phyloP scores from a whole-genome alignment of 2,329 filamentous ascomycete genomes.

The Alternaria consortialis region DNA sequence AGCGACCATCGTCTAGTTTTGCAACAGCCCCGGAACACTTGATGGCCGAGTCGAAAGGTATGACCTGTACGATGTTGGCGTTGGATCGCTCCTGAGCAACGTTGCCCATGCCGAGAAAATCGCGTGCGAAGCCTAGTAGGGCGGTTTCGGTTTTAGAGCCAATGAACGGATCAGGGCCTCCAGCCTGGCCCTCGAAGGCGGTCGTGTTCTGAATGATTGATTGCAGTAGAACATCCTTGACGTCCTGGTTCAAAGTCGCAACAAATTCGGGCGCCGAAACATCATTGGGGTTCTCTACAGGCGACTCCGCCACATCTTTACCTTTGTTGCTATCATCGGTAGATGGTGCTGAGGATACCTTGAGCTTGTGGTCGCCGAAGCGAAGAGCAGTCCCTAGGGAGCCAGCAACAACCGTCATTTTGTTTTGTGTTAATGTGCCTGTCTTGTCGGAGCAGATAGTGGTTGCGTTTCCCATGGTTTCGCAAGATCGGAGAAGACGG shows the following conservation, averaged over 20 bases:
- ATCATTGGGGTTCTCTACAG: slow-evolving; percentile 55
- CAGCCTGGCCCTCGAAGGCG: slow-evolving; percentile 54
- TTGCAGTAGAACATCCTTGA: slow-evolving; percentile 67
- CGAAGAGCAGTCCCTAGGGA: slow-evolving; percentile 68
- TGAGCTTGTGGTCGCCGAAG: slow-evolving; percentile 60
- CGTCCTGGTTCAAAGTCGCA: slow-evolving; percentile 59
- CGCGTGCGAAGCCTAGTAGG: slow-evolving; percentile 72
- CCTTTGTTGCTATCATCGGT: slow-evolving; percentile 45
- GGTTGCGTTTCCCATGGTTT: slow-evolving; percentile 76
- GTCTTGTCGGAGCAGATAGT: slow-evolving; percentile 77
- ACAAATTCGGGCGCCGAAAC: slow-evolving; percentile 65
- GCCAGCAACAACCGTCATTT: slow-evolving; percentile 73
- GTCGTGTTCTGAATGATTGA: slow-evolving; percentile 58
- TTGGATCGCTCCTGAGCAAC: slow-evolving; percentile 70
- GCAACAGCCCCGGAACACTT: slow-evolving; percentile 76
- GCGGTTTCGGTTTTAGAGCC: slow-evolving; percentile 83
- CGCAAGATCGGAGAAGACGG: slow-evolving; percentile 72
- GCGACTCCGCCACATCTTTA: slow-evolving; percentile 42
- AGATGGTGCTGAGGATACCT: slow-evolving; percentile 25
- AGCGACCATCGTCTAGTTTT: slow-evolving; percentile 63
- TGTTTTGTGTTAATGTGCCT: slow-evolving; percentile 54
- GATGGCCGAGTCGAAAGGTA: slow-evolving; percentile 69
- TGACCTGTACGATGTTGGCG: slow-evolving; percentile 64
- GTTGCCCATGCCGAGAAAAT: slow-evolving; percentile 70
- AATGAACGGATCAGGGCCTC: slow-evolving; percentile 65